Evolutionary conservation across 768 basidiomycete genomes (phyloP).

Genomic region (Pleurotus citrinopileatus): DNA sequence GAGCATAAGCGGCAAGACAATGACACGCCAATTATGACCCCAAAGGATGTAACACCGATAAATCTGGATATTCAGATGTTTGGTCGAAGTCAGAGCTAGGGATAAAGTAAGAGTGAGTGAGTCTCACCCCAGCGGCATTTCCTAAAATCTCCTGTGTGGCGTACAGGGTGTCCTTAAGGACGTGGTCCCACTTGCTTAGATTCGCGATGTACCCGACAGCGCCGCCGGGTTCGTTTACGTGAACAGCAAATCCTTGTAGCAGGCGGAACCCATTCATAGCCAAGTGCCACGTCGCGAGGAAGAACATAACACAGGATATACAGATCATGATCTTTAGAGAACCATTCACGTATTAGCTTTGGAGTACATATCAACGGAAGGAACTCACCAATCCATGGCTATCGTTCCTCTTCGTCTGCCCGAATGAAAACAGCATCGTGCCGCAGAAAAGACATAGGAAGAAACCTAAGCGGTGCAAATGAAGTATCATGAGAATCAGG

Average conservation of each 20-base stretch:
- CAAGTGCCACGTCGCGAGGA: slow-evolving; percentile 16
- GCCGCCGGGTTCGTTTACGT: slow-evolving; percentile 11
- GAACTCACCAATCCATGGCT: slow-evolving; percentile 8
- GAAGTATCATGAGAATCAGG: neutral
- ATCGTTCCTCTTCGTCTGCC: neutral
- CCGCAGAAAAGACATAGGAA: slow-evolving; percentile 13
- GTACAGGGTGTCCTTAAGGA: slow-evolving; percentile 17
- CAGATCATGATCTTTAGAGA: slow-evolving; percentile 13
- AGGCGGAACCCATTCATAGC: slow-evolving; percentile 15
- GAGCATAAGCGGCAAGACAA: slow-evolving; percentile 14
- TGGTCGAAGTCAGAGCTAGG: too few species aligned
- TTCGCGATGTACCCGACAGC: slow-evolving; percentile 14
- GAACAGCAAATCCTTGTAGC: slow-evolving; percentile 13
- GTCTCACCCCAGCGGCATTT: slow-evolving; percentile 15
- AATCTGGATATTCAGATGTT: slow-evolving; percentile 12
- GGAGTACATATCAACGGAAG: neutral
- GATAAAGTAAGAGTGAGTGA: neutral
- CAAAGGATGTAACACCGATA: slow-evolving; percentile 21
- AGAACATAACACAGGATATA: slow-evolving; percentile 18
- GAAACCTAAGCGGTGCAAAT: slow-evolving; percentile 8
- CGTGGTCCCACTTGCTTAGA: slow-evolving; percentile 17
- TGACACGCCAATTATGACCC: slow-evolving; percentile 11
- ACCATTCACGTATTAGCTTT: neutral
- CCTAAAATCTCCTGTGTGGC: slow-evolving; percentile 18
- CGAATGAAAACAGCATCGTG: slow-evolving; percentile 13